phyloP scores from a whole-genome alignment of 345 rosid genomes.

The Rhizophora apiculata region DNA sequence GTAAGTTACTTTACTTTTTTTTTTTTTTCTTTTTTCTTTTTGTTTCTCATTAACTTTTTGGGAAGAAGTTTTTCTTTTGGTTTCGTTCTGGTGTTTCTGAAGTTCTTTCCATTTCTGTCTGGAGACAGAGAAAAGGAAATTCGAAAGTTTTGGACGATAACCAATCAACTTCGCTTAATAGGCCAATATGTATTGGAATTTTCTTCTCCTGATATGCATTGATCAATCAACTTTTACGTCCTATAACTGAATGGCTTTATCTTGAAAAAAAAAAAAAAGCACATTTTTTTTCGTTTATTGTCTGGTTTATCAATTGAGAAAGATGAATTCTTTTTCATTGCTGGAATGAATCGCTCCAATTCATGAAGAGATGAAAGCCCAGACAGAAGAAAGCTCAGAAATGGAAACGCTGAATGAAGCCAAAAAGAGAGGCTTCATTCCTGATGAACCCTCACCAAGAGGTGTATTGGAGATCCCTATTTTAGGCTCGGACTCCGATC shows the following conservation, averaged over 20 bases:
- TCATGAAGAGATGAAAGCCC: constrained; percentile 28
- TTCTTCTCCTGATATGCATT: neutral
- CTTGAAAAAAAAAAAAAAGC: neutral
- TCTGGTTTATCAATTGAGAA: neutral
- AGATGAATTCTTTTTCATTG: neutral
- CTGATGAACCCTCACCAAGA: constrained; percentile 53
- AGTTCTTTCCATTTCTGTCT: neutral
- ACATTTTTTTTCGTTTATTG: neutral
- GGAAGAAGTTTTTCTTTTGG: neutral
- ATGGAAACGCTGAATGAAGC: constrained; percentile 16
- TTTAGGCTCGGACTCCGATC: constrained; percentile 41
- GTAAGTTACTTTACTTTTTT: constrained; percentile 12
- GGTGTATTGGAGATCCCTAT: constrained; percentile 54
- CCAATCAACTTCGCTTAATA: no score
- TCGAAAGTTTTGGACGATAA: no score
- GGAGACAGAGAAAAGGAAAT: no score
- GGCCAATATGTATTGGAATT: no score
- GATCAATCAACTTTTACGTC: neutral
- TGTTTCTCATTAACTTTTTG: neutral
- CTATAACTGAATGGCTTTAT: neutral
- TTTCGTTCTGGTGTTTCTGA: neutral
- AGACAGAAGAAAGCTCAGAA: constrained; percentile 29
- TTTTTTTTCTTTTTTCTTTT: neutral
- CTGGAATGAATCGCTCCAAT: constrained; percentile 16
- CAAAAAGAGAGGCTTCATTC: constrained; percentile 12